Conservation (phyloP, 1,284 basidiomycete species). For the Ustilago esculenta region DNA sequence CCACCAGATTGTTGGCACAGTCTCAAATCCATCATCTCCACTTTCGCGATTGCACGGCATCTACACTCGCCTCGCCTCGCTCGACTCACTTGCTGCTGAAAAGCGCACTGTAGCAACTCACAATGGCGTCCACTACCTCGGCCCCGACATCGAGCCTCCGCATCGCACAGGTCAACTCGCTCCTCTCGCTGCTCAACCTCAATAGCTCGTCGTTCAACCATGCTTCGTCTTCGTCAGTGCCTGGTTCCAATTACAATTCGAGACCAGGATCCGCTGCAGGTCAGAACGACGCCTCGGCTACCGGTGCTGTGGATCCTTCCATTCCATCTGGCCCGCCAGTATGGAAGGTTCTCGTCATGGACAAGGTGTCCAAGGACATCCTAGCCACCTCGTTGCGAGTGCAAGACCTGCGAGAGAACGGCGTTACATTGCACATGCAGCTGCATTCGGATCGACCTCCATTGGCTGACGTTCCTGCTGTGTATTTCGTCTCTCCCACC, state of each 20-base stretch:
- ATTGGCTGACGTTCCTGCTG: conserved; percentile 91
- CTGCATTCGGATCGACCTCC: conserved; percentile 88
- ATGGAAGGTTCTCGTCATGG: conserved; percentile 96
- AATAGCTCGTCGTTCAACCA: conserved; percentile 56
- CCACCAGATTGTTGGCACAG: no score
- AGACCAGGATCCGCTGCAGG: conserved; percentile 39
- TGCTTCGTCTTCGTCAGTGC: conserved; percentile 34
- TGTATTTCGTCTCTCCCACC: conserved; percentile 96
- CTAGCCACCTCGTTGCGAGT: conserved; percentile 93
- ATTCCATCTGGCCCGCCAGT: conserved; percentile 75
- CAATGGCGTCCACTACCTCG: conserved; percentile 23
- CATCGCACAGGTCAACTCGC: conserved; percentile 56
- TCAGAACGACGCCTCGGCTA: conserved; percentile 5
- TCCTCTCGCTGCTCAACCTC: conserved; percentile 63
- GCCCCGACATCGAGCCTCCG: conserved; percentile 49
- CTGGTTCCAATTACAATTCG: conserved; percentile 42
- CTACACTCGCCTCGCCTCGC: no score
- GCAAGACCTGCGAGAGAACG: conserved; percentile 93
- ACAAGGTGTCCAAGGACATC: conserved; percentile 94
- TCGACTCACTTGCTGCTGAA: no score
- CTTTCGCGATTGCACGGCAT: not conserved
- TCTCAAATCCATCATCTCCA: no score
- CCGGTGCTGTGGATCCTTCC: conserved; percentile 12
- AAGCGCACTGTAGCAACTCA: no score
- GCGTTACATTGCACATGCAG: conserved; percentile 95